Base-by-base conservation (phyloP, 108 stramenopile genomes). In the Stephanodiscus triporus region DNA sequence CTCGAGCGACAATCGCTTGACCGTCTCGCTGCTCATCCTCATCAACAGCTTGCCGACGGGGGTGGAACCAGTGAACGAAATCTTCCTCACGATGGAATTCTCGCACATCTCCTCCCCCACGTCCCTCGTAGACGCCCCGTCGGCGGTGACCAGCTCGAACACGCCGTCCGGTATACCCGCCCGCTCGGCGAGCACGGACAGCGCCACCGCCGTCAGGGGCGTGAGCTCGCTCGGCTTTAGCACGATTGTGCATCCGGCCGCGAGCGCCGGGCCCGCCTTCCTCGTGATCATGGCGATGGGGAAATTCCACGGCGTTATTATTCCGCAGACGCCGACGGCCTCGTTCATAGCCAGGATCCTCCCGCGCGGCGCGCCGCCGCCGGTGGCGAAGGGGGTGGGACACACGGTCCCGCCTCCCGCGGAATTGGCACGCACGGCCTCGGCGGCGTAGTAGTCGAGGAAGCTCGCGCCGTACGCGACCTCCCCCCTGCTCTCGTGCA, bases 231-330 rank as follows among this genome's bases (percentile, higher is more conserved):
- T 88, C 22, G 97, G 97, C 72, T 98, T 98, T 17, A 97, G 63
- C 0, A 98, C 89, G 7, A 82, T 82, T 10, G 91, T 88, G 77
- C 94, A 95, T 17, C 97, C 97, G 7, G 93, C 94, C 13, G 93
- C 95, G 57, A 98, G 72, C 3, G 96, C 96, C 4, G 97, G 97
- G 37, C 82, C 95, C 2, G 85, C 88, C 71, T 98, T 98, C n/a
- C 95, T 86, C 11, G 98, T 95, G 29, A 98, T 89, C 99, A 99
- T 98, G 17, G 97, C 97, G 29, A 84, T 49, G 0, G 99, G 99
- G 75, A 98, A 99, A 81, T 99, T 99, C 97, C 97, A 98, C 16
- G 99, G 99, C 26, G 95, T 92, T n/a, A 97, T 88, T 10, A 94
- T 58, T 26, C 55, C 62, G 66, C 64, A 68, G 17, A 97, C 92